Evolutionary conservation across 768 basidiomycete genomes (phyloP).

Genomic region (Dendrothele bispora): DNA sequence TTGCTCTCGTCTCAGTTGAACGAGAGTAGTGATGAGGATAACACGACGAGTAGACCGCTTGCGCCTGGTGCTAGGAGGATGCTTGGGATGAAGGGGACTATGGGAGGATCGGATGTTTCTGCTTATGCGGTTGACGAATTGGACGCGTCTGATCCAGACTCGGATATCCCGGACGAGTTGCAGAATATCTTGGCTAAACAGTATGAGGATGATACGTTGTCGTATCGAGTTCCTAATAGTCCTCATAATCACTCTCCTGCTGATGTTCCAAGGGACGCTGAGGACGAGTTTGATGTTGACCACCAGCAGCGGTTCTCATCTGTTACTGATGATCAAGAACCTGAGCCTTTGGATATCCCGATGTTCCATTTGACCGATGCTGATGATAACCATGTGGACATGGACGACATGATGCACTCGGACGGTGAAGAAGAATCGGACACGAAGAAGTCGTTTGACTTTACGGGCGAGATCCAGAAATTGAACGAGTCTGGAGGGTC

Average conservation of each 20-base stretch:
- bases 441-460: constrained; percentile 82
- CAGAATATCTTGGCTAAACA: constrained; percentile 54
- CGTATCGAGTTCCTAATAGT: constrained; percentile 24
- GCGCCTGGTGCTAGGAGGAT: constrained; percentile 51
- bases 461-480: constrained; percentile 73
- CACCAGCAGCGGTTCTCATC: not conserved
- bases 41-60: constrained; percentile 32
- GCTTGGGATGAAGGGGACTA: constrained; percentile 66
- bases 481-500: constrained; percentile 71
- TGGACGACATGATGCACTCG: constrained; percentile 38
- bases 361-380: constrained; percentile 43
- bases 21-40: constrained; percentile 6
- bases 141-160: constrained; percentile 65
- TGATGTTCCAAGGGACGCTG: constrained; percentile 1
- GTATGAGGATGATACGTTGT: constrained; percentile 40
- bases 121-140: constrained; percentile 42
- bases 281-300: constrained; percentile 5
- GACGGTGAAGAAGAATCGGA: constrained; percentile 55
- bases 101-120: constrained; percentile 59
- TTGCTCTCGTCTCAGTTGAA: constrained; percentile 11
- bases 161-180: constrained; percentile 81
- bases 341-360: constrained; percentile 27
- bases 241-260: constrained; percentile 7
- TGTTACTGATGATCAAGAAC: not conserved
- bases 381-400: constrained; percentile 38